Conservation (phyloP, 75 land plant species). For the Gnetum montanum region DNA sequence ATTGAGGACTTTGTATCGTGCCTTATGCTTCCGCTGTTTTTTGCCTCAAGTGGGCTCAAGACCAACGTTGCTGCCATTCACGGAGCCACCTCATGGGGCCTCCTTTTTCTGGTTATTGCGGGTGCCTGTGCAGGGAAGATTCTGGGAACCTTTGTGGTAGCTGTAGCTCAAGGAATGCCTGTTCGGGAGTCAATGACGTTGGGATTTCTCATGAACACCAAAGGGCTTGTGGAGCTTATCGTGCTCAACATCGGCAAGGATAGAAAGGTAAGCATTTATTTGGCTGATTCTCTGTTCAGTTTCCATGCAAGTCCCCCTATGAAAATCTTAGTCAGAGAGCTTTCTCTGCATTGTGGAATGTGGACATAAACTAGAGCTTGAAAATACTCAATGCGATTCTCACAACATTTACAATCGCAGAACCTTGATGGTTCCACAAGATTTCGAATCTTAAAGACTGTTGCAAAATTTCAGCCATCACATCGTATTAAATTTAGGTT, state of each 20-base stretch:
- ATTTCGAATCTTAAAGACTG: too few species aligned
- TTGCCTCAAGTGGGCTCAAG: slow-evolving; percentile 76
- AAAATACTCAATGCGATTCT: too few species aligned
- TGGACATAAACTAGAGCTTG: not conserved
- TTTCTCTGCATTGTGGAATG: not conserved
- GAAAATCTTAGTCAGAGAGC: not conserved
- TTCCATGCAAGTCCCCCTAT: not conserved
- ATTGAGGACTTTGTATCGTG: slow-evolving; percentile 70
- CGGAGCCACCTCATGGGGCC: slow-evolving; percentile 56
- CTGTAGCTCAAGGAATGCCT: slow-evolving; percentile 32
- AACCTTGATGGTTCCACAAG: too few species aligned
- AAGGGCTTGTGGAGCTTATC: slow-evolving; percentile 81
- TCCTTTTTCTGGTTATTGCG: slow-evolving; percentile 53
- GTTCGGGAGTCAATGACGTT: slow-evolving; percentile 48
- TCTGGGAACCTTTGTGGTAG: slow-evolving; percentile 50
- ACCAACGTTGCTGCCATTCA: slow-evolving; percentile 55
- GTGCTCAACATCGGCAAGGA: slow-evolving; percentile 86
- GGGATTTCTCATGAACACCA: slow-evolving; percentile 84
- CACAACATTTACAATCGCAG: too few species aligned
- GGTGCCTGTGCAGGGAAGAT: slow-evolving; percentile 75
- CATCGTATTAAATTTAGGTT: too few species aligned
- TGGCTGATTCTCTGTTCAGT: too few species aligned
- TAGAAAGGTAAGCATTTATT: slow-evolving; percentile 36
- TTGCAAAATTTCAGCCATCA: too few species aligned
- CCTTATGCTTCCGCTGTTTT: slow-evolving; percentile 72